Base-by-base conservation (phyloP, 2,329 filamentous ascomycete genomes). In the Cercospora sojina region DNA sequence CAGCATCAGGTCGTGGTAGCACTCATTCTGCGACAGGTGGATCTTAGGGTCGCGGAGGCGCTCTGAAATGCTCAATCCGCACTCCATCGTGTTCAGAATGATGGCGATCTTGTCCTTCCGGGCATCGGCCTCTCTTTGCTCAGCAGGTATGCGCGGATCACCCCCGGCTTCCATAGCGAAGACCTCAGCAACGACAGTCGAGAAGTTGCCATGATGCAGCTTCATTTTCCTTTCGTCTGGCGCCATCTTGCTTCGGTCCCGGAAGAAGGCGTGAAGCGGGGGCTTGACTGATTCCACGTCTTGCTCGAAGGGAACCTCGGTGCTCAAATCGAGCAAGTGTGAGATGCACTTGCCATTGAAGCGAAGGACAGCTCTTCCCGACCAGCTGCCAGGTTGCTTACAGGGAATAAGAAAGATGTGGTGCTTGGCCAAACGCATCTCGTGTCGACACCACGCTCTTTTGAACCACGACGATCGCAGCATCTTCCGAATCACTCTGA, bases 381-480 rank as follows among this genome's bases (percentile, higher is more conserved):
- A 61, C 57, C 59, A 67, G 6, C 62, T 62, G 4, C 67, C 72
- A 9, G 70, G 59, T 23, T 72, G 69, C 3, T 72, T 71, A 64
- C 77, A 80, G 13, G 78, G 78, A 5, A 81, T 70, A 0, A 82
- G 71, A 65, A 82, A 82, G 13, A 82, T 72, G 65, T 80, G 79
- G 31, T 76, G 74, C 51, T 76, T 74, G 5, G 77, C 79, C 55
- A 81, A 72, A 27, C 76, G 72, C 78, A 82, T 80, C 71, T 82
- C 80, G 65, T 81, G 79, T 57, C 77, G 71, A 64, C 80, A 82
- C 80, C 80, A 82, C 9, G 80, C 80, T 47, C 80, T 74, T 58
- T 77, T 77, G 68, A 82, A 82, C 79, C 79, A 82, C 2, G 76
- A 76, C 10, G 80, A 81, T 35, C 72, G 73, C 20, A 81, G 69